Evolutionary conservation across 2,329 filamentous ascomycete species (phyloP).

Genomic region (Westerdykella aurantiaca): DNA sequence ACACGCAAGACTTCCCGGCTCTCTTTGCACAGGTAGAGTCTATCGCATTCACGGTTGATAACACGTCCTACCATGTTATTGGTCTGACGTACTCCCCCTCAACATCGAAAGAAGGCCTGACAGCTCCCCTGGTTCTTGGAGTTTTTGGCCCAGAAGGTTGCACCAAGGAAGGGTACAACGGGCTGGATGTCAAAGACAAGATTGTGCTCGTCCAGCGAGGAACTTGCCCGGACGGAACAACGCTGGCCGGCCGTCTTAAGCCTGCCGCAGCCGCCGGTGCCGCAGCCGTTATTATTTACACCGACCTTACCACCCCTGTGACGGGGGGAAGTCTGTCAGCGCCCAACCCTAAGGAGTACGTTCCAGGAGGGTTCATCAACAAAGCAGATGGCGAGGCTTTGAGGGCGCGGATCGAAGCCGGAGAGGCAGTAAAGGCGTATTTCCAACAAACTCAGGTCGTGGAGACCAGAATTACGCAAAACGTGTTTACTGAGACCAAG

Average conservation of each 20-base stretch:
- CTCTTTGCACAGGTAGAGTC: conserved; percentile 40
- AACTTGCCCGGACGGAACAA: conserved; percentile 39
- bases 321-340: conserved; percentile 39
- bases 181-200: conserved; percentile 37
- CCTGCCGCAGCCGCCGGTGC: conserved; percentile 40
- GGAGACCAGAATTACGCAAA: conserved; percentile 47
- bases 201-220: conserved; percentile 41
- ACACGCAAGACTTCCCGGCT: conserved; percentile 48
- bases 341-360: conserved; percentile 33
- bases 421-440: conserved; percentile 37
- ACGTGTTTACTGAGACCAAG: conserved; percentile 38
- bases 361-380: conserved; percentile 41
- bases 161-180: conserved; percentile 33
- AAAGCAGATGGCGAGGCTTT: conserved; percentile 40
- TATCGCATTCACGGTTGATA: conserved; percentile 37
- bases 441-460: conserved; percentile 44
- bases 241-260: conserved; percentile 37
- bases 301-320: conserved; percentile 32
- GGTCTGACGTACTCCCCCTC: conserved; percentile 47
- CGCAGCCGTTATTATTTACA: conserved; percentile 41
- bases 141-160: conserved; percentile 39
- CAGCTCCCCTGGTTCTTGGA: conserved; percentile 38
- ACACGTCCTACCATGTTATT: conserved; percentile 35
- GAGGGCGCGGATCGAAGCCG: conserved; percentile 36
- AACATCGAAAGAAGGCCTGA: conserved; percentile 42